Conservation (phyloP, 148 eudicot genomes). For the Polygonum maritimum region DNA sequence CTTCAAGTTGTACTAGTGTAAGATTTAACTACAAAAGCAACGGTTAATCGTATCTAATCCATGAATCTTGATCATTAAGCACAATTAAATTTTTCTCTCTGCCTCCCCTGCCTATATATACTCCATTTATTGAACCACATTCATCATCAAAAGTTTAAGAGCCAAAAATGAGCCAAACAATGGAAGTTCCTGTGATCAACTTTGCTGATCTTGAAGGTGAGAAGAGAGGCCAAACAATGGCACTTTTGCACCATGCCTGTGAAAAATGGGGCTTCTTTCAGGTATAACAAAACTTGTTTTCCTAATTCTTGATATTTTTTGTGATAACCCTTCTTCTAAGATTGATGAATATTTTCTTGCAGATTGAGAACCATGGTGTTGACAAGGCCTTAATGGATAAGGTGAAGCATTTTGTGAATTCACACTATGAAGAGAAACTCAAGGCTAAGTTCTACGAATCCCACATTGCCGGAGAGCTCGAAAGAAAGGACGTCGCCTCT, state of each 20-base stretch:
- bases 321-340: neutral
- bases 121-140: neutral
- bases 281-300: slow-evolving; percentile 23
- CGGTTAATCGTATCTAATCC: slow-evolving; percentile 12
- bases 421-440: slow-evolving; percentile 55
- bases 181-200: slow-evolving; percentile 74
- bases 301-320: neutral
- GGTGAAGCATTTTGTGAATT: slow-evolving; percentile 48
- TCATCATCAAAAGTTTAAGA: neutral
- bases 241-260: slow-evolving; percentile 69
- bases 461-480: slow-evolving; percentile 37
- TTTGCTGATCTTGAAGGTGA: slow-evolving; percentile 58
- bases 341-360: slow-evolving; percentile 16
- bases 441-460: slow-evolving; percentile 47
- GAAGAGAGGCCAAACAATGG: slow-evolving; percentile 55
- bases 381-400: slow-evolving; percentile 51
- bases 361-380: slow-evolving; percentile 78
- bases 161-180: slow-evolving; percentile 8
- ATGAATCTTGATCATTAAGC: neutral
- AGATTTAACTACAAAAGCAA: slow-evolving; percentile 8
- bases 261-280: slow-evolving; percentile 78
- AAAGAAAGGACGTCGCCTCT: slow-evolving; percentile 23
- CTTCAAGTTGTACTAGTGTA: neutral
- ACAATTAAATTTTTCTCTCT: neutral
- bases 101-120: neutral